Percentiles rank a stretch among this genome's conserved stretches.
Evolutionary conservation across 2,329 filamentous ascomycete species (phyloP).

Genomic region (Colletotrichum sublineola): DNA sequence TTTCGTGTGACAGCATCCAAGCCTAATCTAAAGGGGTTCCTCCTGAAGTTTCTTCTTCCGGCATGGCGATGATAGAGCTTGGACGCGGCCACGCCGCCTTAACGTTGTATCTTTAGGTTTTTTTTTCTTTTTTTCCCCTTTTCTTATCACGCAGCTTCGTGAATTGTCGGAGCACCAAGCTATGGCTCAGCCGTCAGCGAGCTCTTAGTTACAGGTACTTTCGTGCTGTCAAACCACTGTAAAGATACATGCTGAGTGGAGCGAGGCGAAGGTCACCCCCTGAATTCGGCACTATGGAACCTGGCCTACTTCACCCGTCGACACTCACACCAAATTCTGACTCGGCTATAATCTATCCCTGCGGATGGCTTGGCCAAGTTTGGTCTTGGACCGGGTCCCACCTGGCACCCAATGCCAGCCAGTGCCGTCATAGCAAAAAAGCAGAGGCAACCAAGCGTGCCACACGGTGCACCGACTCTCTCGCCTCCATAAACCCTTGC

Average conservation of each 20-base stretch:
- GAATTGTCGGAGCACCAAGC: constrained; percentile 17
- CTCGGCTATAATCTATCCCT: constrained; percentile 32
- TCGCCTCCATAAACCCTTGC: background rate
- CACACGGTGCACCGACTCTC: background rate
- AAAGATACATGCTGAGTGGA: constrained; percentile 16
- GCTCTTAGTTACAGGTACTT: constrained; percentile 27
- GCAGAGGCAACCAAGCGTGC: constrained; percentile 27
- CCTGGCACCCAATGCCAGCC: constrained; percentile 28
- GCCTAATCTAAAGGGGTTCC: constrained; percentile 40
- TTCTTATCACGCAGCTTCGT: constrained; percentile 28
- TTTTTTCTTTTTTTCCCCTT: too few relatives aligned
- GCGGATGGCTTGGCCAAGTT: constrained; percentile 31
- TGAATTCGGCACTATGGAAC: constrained; percentile 14
- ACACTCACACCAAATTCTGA: constrained; percentile 6
- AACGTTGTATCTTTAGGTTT: constrained; percentile 7
- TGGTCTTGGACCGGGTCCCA: constrained; percentile 18
- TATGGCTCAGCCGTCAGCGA: constrained; percentile 7
- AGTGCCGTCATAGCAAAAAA: constrained; percentile 8
- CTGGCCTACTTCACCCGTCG: constrained; percentile 7
- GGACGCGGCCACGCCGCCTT: constrained; percentile 31
- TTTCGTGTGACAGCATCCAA: background rate
- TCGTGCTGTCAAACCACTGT: background rate
- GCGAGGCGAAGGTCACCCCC: constrained; percentile 13
- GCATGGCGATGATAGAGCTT: constrained; percentile 29
- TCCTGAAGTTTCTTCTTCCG: constrained; percentile 38